Base-by-base conservation (phyloP, 257 asterid genomes). In the Fraxinus cuspidata region DNA sequence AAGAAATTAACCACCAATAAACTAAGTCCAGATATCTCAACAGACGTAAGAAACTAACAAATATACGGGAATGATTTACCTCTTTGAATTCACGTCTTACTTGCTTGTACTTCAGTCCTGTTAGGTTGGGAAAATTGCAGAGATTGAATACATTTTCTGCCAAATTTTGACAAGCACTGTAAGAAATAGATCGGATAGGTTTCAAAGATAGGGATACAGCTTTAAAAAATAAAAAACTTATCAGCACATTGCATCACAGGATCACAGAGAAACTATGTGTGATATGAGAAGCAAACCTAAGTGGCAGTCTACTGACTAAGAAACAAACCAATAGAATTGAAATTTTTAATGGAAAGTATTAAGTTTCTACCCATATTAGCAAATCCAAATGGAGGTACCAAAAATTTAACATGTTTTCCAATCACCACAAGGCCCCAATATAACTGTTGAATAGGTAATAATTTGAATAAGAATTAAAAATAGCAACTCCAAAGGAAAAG, bases 101-200 rank as follows among this genome's bases (percentile, higher is more conserved):
- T 84, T 87, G 89, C 84, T 88, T 83, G 82, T 93, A 95, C 28
- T 74, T 88, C 71, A 95, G 79, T 40, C 99, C 99, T 21, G 78
- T 88, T 69, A 95, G 85, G 83, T 93, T 89, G 51, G 97, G 92
- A 78, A 93, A 95, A 84, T 86, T 86, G 86, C 96, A 84, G 49
- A 95, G 97, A 84, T 95, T 93, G 91, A 95, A 95, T 21, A 95
- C 99, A 72, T 95, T 95, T 89, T 93, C 99, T 95, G 99, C 87
- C 82, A 79, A 27, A 60, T 78, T 60, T 56, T 81, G 81, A 74
- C 58, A 75, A 1, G 32, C 64, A 16, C 72, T 11, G 56, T 82
- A 74, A 82, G 82, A 71, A 80, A 68, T 77, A 38, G 69, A 44
- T 71, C 44, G 21, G 71, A 73, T 44, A 80, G 19, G 68, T 29